These are phyloP conservation scores for Rhizophlyctis rosea DNA, from an alignment of 192 early-diverging fungal genomes.

Conservation along the genomic window DNA sequence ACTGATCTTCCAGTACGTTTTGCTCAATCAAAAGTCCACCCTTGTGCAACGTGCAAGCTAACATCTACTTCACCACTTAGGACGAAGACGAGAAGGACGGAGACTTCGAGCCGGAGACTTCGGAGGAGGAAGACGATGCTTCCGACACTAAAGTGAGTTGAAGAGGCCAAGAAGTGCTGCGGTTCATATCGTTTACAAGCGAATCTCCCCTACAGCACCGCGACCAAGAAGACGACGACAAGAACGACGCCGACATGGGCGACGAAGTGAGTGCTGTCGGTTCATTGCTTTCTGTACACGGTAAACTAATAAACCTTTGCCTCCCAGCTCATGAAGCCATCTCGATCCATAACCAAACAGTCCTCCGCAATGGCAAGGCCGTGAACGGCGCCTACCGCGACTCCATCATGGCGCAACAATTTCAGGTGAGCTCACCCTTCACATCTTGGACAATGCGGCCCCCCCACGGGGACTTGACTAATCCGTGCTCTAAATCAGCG, in stretches of 20 bases:
- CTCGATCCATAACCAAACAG: not conserved
- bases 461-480: not conserved
- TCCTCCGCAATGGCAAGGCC: not conserved
- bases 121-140: not conserved
- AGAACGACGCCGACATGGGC: not conserved
- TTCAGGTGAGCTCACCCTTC: not conserved
- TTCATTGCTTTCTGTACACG: not conserved
- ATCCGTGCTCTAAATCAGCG: not conserved
- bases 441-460: not conserved
- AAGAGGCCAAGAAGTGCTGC: not conserved
- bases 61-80: not conserved
- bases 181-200: not conserved
- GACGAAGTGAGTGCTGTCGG: not conserved
- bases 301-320: not conserved
- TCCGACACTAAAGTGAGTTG: not conserved
- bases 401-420: not conserved
- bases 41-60: too few relatives aligned
- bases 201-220: not conserved
- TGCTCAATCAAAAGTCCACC: not conserved
- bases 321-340: not conserved
- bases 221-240: not conserved
- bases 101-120: not conserved
- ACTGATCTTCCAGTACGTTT: not conserved
- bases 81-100: not conserved
- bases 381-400: not conserved